Conservation (phyloP, 257 asterid genomes). For the Nicotiana paniculata region DNA sequence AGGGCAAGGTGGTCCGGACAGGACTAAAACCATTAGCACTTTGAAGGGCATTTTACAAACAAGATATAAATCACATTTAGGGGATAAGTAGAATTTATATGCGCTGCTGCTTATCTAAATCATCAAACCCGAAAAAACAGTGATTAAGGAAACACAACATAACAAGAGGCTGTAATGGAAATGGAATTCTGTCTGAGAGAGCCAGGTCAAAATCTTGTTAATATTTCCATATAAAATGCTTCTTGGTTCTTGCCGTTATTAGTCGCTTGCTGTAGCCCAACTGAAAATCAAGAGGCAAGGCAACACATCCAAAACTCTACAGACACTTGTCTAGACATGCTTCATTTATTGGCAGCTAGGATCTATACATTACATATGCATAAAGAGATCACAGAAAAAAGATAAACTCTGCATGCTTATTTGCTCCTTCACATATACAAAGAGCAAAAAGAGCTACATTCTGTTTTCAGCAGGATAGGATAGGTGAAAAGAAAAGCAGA, state of each 20-base stretch:
- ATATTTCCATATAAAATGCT: neutral
- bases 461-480: neutral
- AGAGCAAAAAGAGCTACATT: neutral
- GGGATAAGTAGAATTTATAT: neutral
- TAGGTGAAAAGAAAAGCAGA: neutral
- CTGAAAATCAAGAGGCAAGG: neutral
- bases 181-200: neutral
- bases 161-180: neutral
- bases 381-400: neutral
- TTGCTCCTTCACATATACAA: conserved; percentile 2
- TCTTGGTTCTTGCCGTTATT: neutral
- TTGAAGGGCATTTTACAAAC: neutral
- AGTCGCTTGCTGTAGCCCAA: neutral
- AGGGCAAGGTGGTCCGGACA: neutral
- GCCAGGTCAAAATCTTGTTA: neutral
- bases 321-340: neutral
- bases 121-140: neutral
- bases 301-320: neutral
- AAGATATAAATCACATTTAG: neutral
- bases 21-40: neutral
- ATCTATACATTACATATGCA: neutral
- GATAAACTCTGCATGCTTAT: neutral
- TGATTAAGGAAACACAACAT: neutral
- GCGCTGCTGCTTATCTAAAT: neutral
- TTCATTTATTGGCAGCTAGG: neutral